These are phyloP conservation scores for Pythium rishiriense DNA, from an alignment of 352 stramenopile species.

Conservation along the genomic window DNA sequence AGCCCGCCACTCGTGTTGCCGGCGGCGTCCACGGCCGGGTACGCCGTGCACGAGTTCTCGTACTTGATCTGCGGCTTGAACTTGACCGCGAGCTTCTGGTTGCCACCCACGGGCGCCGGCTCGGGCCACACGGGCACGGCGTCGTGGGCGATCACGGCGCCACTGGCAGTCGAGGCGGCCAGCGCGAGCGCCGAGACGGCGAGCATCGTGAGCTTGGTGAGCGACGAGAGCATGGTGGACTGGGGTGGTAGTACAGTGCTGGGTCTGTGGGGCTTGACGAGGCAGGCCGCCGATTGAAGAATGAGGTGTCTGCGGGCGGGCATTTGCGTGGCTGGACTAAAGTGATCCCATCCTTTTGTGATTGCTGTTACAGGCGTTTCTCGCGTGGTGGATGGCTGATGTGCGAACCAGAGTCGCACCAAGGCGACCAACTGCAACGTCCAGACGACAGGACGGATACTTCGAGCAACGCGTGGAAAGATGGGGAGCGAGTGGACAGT, in stretches of 20 bases:
- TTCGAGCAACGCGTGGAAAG: no score
- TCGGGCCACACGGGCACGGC: conserved; percentile 30
- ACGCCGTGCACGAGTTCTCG: conserved; percentile 37
- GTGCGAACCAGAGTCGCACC: background rate
- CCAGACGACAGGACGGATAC: background rate
- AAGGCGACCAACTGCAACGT: background rate
- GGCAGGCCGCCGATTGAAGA: conserved; percentile 1
- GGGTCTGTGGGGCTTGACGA: background rate
- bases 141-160: conserved; percentile 27
- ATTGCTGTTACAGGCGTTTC: no score
- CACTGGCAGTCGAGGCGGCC: conserved; percentile 7
- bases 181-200: conserved; percentile 10
- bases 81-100: conserved; percentile 31
- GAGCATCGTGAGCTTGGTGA: conserved; percentile 9
- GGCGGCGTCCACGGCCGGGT: conserved; percentile 35
- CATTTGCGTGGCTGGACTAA: no score
- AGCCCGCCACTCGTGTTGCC: conserved; percentile 34
- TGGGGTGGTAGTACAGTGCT: background rate
- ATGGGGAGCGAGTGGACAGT: background rate
- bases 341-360: no score
- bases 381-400: background rate
- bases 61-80: conserved; percentile 37
- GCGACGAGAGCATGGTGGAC: background rate
- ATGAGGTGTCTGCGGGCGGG: background rate
- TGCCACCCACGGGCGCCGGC: conserved; percentile 18